Conservation (phyloP, 441 rosid species). For the Eruca vesicaria region DNA sequence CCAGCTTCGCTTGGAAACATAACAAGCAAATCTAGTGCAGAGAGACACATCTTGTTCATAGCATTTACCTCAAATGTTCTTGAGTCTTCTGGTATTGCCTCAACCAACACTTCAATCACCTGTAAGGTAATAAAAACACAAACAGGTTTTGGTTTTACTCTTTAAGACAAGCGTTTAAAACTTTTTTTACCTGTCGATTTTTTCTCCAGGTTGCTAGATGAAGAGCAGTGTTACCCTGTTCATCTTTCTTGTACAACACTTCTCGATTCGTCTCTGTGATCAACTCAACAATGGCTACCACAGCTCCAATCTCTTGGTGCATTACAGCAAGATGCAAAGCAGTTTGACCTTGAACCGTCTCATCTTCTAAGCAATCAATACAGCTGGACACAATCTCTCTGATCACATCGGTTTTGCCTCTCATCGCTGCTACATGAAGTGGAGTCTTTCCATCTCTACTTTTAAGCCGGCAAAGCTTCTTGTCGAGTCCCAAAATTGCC, state of each 20-base stretch:
- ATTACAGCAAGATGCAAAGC: slow-evolving; percentile 49
- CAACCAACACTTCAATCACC: slow-evolving; percentile 40
- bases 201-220: slow-evolving; percentile 49
- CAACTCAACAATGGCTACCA: slow-evolving; percentile 37
- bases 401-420: slow-evolving; percentile 39
- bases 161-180: neutral
- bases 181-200: slow-evolving; percentile 32
- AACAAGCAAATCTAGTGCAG: slow-evolving; percentile 44
- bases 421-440: slow-evolving; percentile 43
- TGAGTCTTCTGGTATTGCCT: slow-evolving; percentile 22
- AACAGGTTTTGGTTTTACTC: neutral
- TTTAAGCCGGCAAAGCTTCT: slow-evolving; percentile 33
- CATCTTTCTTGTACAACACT: slow-evolving; percentile 42
- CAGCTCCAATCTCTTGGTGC: slow-evolving; percentile 32
- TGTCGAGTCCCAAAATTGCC: slow-evolving; percentile 34
- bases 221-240: slow-evolving; percentile 43
- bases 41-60: slow-evolving; percentile 39
- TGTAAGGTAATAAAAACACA: slow-evolving; percentile 13
- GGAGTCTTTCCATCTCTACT: slow-evolving; percentile 43
- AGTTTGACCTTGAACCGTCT: slow-evolving; percentile 43
- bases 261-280: slow-evolving; percentile 32
- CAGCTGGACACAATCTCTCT: slow-evolving; percentile 36
- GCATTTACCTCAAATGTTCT: slow-evolving; percentile 38
- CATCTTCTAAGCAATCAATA: slow-evolving; percentile 36
- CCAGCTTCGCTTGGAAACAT: slow-evolving; percentile 56